Conservation (phyloP, 306 rosid genomes). For the Vigna hirtella region DNA sequence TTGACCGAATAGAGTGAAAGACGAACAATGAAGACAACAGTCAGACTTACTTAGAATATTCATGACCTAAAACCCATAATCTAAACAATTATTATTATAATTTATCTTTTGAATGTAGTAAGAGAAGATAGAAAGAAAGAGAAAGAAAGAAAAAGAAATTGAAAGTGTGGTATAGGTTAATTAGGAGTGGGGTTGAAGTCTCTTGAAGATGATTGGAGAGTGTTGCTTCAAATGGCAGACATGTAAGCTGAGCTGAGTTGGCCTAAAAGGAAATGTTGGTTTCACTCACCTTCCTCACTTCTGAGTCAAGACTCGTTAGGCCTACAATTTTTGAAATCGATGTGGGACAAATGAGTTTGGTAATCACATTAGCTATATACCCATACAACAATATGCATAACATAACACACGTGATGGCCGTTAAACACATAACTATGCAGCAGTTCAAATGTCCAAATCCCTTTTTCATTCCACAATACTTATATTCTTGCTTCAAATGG, state of each 20-base stretch:
- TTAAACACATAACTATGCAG: background rate
- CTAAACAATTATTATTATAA: too few relatives aligned
- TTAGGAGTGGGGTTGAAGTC: slow-evolving; percentile 74
- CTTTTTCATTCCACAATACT: background rate
- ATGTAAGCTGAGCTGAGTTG: background rate
- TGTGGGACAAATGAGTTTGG: slow-evolving; percentile 29
- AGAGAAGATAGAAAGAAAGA: background rate
- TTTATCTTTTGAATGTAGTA: background rate
- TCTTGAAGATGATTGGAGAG: slow-evolving; percentile 60
- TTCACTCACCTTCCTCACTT: slow-evolving; percentile 76
- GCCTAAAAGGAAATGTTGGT: slow-evolving; percentile 51
- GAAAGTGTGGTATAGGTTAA: slow-evolving; percentile 38
- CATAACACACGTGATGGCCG: too few relatives aligned
- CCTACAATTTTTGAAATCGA: slow-evolving; percentile 3
- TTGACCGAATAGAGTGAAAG: too few relatives aligned
- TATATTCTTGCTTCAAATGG: slow-evolving; percentile 49
- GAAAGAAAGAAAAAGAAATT: background rate
- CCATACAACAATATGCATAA: background rate
- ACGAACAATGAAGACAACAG: too few relatives aligned
- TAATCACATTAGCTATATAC: slow-evolving; percentile 22
- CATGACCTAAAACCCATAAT: too few relatives aligned
- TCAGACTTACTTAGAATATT: too few relatives aligned
- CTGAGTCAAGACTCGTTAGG: slow-evolving; percentile 49
- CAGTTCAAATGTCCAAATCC: too few relatives aligned
- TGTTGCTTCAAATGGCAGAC: slow-evolving; percentile 75